Evolutionary conservation across 2,329 filamentous ascomycete genomes (phyloP).

Genomic region (Scleromitrula shiraiana): DNA sequence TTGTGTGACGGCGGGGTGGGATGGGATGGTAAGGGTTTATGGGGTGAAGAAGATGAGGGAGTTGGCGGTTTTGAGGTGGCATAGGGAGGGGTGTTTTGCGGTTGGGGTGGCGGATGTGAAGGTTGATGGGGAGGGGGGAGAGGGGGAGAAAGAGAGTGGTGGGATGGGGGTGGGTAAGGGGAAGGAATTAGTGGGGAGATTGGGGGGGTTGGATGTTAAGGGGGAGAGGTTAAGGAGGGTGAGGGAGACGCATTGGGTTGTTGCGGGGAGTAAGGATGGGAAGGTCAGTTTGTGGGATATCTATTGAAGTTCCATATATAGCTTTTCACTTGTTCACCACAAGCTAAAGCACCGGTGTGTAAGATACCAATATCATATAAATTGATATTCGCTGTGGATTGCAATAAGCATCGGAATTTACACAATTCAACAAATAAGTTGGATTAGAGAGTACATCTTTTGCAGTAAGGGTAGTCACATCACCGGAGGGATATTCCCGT

Average conservation of each 20-base stretch:
- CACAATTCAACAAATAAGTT: too few relatives aligned
- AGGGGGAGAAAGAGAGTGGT: conserved; percentile 5
- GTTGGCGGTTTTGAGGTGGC: conserved; percentile 89
- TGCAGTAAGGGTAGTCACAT: too few relatives aligned
- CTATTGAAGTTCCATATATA: conserved; percentile 38
- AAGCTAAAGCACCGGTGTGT: background rate
- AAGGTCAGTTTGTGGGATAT: conserved; percentile 95
- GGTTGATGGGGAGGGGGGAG: conserved; percentile 7
- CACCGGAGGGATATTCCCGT: too few relatives aligned
- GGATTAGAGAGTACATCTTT: too few relatives aligned
- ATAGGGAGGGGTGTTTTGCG: conserved; percentile 53
- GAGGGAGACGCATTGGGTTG: conserved; percentile 76
- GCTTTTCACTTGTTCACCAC: background rate
- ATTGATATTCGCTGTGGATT: too few relatives aligned
- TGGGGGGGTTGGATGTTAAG: conserved; percentile 43
- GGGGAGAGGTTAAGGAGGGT: conserved; percentile 56
- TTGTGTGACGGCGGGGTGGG: conserved; percentile 91
- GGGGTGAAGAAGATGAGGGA: conserved; percentile 73
- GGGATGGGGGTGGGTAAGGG: conserved; percentile 4
- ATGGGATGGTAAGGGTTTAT: conserved; percentile 74
- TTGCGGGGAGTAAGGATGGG: conserved; percentile 73
- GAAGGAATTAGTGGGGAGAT: conserved; percentile 13
- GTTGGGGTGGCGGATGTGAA: background rate
- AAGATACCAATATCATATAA: too few relatives aligned
- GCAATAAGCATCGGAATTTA: too few relatives aligned